phyloP scores from a whole-genome alignment of 2,329 filamentous ascomycete species.

The Cercospora zeae-maydis region DNA sequence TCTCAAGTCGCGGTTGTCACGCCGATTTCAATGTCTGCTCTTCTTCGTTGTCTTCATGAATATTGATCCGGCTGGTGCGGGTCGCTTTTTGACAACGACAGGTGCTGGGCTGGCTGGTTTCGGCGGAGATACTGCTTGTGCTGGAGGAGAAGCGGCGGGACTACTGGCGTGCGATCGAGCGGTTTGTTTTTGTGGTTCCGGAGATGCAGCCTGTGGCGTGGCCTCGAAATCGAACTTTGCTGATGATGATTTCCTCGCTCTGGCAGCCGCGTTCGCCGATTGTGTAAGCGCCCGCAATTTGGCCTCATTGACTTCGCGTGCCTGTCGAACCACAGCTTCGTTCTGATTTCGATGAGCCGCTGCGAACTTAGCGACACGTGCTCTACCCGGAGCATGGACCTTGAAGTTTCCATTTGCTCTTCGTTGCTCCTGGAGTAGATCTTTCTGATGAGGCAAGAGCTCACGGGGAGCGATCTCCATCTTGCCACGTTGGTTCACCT shows the following conservation, averaged over 20 bases:
- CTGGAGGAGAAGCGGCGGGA: neutral
- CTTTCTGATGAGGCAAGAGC: slow-evolving; percentile 22
- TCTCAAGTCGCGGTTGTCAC: neutral
- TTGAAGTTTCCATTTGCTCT: slow-evolving; percentile 10
- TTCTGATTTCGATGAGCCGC: slow-evolving; percentile 13
- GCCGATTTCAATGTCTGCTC: neutral
- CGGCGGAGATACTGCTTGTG: slow-evolving; percentile 2
- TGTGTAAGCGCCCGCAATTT: slow-evolving; percentile 20
- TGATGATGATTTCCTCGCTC: slow-evolving; percentile 3
- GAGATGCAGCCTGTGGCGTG: neutral
- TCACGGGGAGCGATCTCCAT: slow-evolving; percentile 22
- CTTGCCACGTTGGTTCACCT: slow-evolving; percentile 7
- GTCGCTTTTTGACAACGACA: slow-evolving; percentile 24
- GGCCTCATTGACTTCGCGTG: slow-evolving; percentile 21
- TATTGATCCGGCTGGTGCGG: slow-evolving; percentile 20
- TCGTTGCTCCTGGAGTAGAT: slow-evolving; percentile 16
- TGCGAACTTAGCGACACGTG: slow-evolving; percentile 8
- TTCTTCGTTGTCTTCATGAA: slow-evolving; percentile 27
- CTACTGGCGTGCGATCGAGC: neutral
- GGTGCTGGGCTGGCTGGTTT: slow-evolving; percentile 18
- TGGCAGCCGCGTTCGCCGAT: slow-evolving; percentile 4
- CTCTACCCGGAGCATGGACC: slow-evolving; percentile 14
- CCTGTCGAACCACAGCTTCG: slow-evolving; percentile 15
- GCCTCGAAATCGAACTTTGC: slow-evolving; percentile 16
- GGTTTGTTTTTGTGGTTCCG: slow-evolving; percentile 10